Evolutionary conservation across 768 basidiomycete species (phyloP).

Genomic region (Rhizopogon vinicolor): DNA sequence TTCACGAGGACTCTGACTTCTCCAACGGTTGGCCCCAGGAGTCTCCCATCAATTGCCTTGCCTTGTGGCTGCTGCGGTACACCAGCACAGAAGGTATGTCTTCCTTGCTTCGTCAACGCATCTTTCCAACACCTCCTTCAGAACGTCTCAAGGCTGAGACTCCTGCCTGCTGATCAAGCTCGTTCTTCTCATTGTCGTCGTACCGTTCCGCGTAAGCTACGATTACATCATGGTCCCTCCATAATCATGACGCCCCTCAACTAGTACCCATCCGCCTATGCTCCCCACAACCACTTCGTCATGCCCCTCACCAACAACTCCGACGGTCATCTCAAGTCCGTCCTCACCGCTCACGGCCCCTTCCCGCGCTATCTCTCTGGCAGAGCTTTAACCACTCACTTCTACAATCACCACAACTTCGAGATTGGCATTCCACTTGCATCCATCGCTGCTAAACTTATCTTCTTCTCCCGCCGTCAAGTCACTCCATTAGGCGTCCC

Average conservation of each 20-base stretch:
- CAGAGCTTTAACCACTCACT: conserved; percentile 25
- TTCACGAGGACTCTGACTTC: conserved; percentile 34
- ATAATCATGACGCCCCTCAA: conserved; percentile 4
- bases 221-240: not conserved
- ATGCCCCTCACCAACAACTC: conserved; percentile 40
- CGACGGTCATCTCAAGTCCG: conserved; percentile 14
- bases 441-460: conserved; percentile 54
- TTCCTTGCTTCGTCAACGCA: conserved; percentile 1
- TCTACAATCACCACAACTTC: conserved; percentile 27
- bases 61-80: conserved; percentile 63
- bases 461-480: conserved; percentile 60
- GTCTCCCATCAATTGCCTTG: conserved; percentile 42
- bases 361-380: conserved; percentile 43
- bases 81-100: conserved; percentile 45
- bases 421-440: conserved; percentile 38
- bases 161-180: conserved; percentile 22
- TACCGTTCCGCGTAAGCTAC: conserved; percentile 41
- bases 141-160: conserved; percentile 24
- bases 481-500: conserved; percentile 9
- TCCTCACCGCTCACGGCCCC: conserved; percentile 36
- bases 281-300: conserved; percentile 56
- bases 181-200: conserved; percentile 43
- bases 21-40: conserved; percentile 57
- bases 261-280: conserved; percentile 53
- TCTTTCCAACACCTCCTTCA: conserved; percentile 6